Evolutionary conservation across 768 basidiomycete species (phyloP), one percentile per base, ranked within the genome.

Genomic region (Tephrocybe sp.): DNA sequence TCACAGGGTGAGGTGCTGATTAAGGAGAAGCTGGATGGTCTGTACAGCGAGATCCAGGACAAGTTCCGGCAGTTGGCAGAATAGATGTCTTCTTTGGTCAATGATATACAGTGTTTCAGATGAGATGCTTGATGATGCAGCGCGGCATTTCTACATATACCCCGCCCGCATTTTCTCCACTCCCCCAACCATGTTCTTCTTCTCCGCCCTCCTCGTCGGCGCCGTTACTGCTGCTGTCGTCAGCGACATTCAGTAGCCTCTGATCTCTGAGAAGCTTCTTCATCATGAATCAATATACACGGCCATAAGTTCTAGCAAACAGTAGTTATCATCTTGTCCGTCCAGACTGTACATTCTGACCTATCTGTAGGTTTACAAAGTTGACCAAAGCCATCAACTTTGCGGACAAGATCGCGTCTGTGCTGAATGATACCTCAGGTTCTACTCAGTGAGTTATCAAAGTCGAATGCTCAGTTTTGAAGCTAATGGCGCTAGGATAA

Each of bases 31-130:
- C 71, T 94, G 62, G 91, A 96, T 64, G 77, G 76, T 27, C 70
- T 98, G 38, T 76, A 95, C 65, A 66, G 72, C 46, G 94, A 97
- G 71, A 97, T 98, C 53, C 86, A 87, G 62, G 92, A 94, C 68
- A 94, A 89, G 64, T 97, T 98, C 78, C 82, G 90, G 51, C 86
- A 88, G 69, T 69, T 92, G 68, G 86, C 75, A 58, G 89, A 92
- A 73, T 92, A 55, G 46, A 30, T 55, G 43, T 41, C 35, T 24
- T 32, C 51, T 53, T 44, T 51, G 47, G 43, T 43, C 15, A 44
- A 47, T 36, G 21, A 41, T 36, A 40, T 27, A 32, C n/a, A n/a
- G n/a, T 49, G 47, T 56, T 39, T 52, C 44, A 51, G 49, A 55
- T 53, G 21, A 31, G 32, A 22, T 40, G 44, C 43, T 9, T 44